Evolutionary conservation across 306 rosid species (phyloP).

Genomic region (Dalbergia oliveri): DNA sequence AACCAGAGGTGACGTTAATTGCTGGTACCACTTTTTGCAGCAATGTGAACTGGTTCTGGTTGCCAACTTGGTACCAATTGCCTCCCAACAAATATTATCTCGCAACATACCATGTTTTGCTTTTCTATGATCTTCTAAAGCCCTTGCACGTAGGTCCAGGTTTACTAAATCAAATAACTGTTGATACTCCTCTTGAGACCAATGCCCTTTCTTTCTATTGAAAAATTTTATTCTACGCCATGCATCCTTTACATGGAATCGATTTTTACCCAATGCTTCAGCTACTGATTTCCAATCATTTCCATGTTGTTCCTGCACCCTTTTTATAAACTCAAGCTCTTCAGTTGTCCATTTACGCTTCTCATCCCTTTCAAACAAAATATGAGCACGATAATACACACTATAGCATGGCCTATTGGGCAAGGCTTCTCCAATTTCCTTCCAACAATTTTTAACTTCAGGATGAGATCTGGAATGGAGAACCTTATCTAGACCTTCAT

Average conservation of each 20-base stretch:
- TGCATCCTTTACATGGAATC: slow-evolving; percentile 74
- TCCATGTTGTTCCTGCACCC: slow-evolving; percentile 60
- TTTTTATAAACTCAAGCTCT: slow-evolving; percentile 58
- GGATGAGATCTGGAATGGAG: slow-evolving; percentile 47
- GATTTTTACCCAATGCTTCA: slow-evolving; percentile 65
- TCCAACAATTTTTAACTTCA: slow-evolving; percentile 70
- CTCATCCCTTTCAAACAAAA: slow-evolving; percentile 62
- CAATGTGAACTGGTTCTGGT: slow-evolving; percentile 56
- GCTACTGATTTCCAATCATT: slow-evolving; percentile 68
- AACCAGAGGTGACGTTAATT: slow-evolving; percentile 73
- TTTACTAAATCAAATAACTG: slow-evolving; percentile 77
- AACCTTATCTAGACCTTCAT: slow-evolving; percentile 66
- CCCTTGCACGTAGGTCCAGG: slow-evolving; percentile 70
- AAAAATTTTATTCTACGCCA: slow-evolving; percentile 71
- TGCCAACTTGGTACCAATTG: slow-evolving; percentile 59
- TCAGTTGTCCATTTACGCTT: slow-evolving; percentile 66
- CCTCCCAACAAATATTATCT: slow-evolving; percentile 85
- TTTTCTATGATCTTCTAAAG: slow-evolving; percentile 55
- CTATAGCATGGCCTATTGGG: slow-evolving; percentile 56
- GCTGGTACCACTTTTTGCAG: slow-evolving; percentile 75
- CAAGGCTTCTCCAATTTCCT: slow-evolving; percentile 60
- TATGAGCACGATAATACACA: slow-evolving; percentile 68
- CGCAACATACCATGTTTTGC: slow-evolving; percentile 75
- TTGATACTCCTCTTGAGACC: slow-evolving; percentile 83
- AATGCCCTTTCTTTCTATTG: slow-evolving; percentile 52